A percentile compares a stretch with the other conserved stretches of the same genome.
Conservation (phyloP, 2,329 filamentous ascomycete genomes). For the Talaromyces verruculosus region DNA sequence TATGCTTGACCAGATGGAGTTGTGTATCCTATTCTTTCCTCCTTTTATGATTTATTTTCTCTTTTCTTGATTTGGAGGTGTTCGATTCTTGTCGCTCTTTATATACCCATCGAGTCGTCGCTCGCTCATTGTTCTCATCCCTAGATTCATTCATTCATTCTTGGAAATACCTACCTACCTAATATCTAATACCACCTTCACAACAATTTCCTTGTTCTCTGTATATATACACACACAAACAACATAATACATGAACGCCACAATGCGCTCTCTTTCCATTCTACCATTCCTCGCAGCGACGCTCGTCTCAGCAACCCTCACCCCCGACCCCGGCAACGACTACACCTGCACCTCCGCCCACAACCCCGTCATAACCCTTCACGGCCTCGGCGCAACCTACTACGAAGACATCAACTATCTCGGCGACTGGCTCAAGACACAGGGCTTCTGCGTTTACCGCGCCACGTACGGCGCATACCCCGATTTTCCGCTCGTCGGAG, state of each 20-base stretch:
- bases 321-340: slow-evolving; percentile 30
- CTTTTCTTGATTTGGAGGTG: not conserved
- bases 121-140: not conserved
- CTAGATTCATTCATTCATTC: not conserved
- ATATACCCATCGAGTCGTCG: not conserved
- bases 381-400: slow-evolving; percentile 40
- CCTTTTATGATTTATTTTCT: not conserved
- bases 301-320: slow-evolving; percentile 15
- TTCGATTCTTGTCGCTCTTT: not conserved
- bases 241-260: not conserved
- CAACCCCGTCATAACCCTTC: slow-evolving; percentile 39
- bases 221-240: not conserved
- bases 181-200: not conserved
- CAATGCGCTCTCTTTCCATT: not conserved
- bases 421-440: slow-evolving; percentile 37
- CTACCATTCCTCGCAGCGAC: slow-evolving; percentile 8
- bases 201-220: not conserved
- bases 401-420: slow-evolving; percentile 41
- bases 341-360: slow-evolving; percentile 33
- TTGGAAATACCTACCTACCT: not conserved
- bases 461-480: slow-evolving; percentile 44
- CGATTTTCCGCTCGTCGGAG: slow-evolving; percentile 41
- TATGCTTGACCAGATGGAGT: not conserved
- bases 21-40: not conserved
- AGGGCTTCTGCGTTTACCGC: slow-evolving; percentile 47